These are phyloP conservation scores for Bipolaris zeicola DNA, from an alignment of 2,329 filamentous ascomycete species.

Conservation along the genomic window DNA sequence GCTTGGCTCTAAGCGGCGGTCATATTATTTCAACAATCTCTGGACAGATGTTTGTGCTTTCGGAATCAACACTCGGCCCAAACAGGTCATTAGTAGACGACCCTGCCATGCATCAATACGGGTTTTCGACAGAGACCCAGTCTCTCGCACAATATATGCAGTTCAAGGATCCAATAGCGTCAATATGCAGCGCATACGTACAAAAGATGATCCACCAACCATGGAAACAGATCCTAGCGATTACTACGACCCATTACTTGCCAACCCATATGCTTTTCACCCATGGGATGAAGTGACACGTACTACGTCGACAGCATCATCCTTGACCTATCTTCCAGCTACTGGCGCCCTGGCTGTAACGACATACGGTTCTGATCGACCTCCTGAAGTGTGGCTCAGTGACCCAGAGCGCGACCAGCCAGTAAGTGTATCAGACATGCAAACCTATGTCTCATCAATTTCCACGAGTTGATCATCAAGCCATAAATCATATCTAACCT, in stretches of 20 bases:
- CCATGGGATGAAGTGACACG: constrained; percentile 30
- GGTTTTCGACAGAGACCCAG: constrained; percentile 37
- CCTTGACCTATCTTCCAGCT: constrained; percentile 33
- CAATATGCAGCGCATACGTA: constrained; percentile 19
- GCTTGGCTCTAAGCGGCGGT: constrained; percentile 27
- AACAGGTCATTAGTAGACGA: constrained; percentile 15
- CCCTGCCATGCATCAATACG: constrained; percentile 16
- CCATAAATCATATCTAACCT: background rate
- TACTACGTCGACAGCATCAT: constrained; percentile 39
- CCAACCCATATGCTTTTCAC: constrained; percentile 25
- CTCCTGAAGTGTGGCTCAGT: constrained; percentile 35
- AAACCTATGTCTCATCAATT: background rate
- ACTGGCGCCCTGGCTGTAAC: constrained; percentile 40
- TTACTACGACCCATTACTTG: background rate
- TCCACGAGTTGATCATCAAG: background rate
- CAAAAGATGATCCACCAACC: constrained; percentile 2
- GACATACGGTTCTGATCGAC: constrained; percentile 35
- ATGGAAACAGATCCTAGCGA: constrained; percentile 7
- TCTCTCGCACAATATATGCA: constrained; percentile 30
- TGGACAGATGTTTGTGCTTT: constrained; percentile 39
- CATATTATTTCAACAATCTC: constrained; percentile 23
- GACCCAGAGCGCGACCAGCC: constrained; percentile 34
- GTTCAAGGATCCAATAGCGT: constrained; percentile 33
- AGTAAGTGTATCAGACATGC: constrained; percentile 1
- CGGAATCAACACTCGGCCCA: constrained; percentile 13